phyloP scores from a whole-genome alignment of 768 basidiomycete species.

The Suillus luteus region DNA sequence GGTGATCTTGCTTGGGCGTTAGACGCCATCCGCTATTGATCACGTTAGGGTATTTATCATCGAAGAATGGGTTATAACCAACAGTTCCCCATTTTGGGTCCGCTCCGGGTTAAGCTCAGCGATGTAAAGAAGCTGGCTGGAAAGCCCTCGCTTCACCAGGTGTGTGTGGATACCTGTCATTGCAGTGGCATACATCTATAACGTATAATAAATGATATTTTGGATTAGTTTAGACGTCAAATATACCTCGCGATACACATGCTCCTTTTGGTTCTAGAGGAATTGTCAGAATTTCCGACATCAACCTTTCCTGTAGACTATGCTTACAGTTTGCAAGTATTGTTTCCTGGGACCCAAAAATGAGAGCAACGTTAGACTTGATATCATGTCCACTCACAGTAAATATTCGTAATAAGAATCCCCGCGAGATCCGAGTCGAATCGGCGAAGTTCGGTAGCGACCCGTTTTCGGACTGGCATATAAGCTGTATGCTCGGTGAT shows the following conservation, averaged over 20 bases:
- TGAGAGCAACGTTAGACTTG: constrained; percentile 6
- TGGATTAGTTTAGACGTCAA: background rate
- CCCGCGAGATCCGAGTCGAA: constrained; percentile 88
- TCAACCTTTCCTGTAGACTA: background rate
- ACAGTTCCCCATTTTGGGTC: constrained; percentile 35
- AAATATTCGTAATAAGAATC: constrained; percentile 96
- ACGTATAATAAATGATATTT: constrained; percentile 11
- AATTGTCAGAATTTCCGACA: constrained; percentile 8
- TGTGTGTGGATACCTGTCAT: constrained; percentile 80
- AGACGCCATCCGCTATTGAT: constrained; percentile 61
- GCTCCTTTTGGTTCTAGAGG: constrained; percentile 67
- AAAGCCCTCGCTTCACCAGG: constrained; percentile 65
- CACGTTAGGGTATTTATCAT: background rate
- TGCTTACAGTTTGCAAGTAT: constrained; percentile 35
- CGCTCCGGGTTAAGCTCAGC: constrained; percentile 75
- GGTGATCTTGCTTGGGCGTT: constrained; percentile 90
- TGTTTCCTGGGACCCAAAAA: constrained; percentile 26
- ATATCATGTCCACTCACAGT: constrained; percentile 48
- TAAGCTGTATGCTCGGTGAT: constrained; percentile 2
- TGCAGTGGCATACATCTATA: constrained; percentile 85
- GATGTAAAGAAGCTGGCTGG: constrained; percentile 70
- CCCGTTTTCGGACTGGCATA: constrained; percentile 49
- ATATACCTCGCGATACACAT: constrained; percentile 72
- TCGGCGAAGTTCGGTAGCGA: constrained; percentile 62
- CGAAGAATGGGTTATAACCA: constrained; percentile 19